Evolutionary conservation across 108 stramenopile species (phyloP).

Genomic region (Chaetoceros tenuissimus): DNA sequence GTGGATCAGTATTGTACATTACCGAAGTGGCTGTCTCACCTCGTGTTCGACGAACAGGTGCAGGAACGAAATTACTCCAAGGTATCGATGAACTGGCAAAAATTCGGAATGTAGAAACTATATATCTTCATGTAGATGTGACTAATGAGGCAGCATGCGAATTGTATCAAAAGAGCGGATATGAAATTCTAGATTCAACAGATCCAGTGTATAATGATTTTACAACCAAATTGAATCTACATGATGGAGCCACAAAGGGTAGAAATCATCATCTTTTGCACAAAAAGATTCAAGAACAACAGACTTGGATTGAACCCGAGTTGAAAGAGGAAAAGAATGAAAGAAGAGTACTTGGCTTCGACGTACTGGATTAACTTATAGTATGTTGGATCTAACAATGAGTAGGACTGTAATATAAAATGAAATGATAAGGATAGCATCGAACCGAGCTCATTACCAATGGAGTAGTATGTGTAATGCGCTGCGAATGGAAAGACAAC

Average conservation of each 20-base stretch:
- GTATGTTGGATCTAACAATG: background rate
- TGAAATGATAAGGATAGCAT: too few relatives aligned
- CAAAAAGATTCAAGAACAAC: slow-evolving; percentile 35
- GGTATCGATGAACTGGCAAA: slow-evolving; percentile 61
- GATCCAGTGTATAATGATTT: slow-evolving; percentile 65
- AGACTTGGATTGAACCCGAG: slow-evolving; percentile 38
- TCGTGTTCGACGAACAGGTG: slow-evolving; percentile 47
- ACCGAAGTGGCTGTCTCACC: slow-evolving; percentile 79
- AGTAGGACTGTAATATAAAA: too few relatives aligned
- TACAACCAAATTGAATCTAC: slow-evolving; percentile 66
- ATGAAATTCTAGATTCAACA: slow-evolving; percentile 23
- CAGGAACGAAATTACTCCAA: slow-evolving; percentile 41
- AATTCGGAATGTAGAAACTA: slow-evolving; percentile 48
- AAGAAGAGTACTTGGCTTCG: slow-evolving; percentile 15
- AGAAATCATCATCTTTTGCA: slow-evolving; percentile 52
- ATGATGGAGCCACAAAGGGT: slow-evolving; percentile 68
- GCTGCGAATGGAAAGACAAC: too few relatives aligned
- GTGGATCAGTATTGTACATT: slow-evolving; percentile 55
- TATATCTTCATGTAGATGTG: slow-evolving; percentile 82
- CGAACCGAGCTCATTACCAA: too few relatives aligned
- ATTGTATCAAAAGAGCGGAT: slow-evolving; percentile 65
- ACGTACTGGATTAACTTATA: slow-evolving; percentile 2
- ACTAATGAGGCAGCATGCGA: slow-evolving; percentile 47
- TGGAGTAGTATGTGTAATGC: too few relatives aligned
- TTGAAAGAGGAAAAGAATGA: background rate